Evolutionary conservation across 2,329 filamentous ascomycete species (phyloP), one percentile per base, ranked within the genome.

Genomic region (Phoma sp.): DNA sequence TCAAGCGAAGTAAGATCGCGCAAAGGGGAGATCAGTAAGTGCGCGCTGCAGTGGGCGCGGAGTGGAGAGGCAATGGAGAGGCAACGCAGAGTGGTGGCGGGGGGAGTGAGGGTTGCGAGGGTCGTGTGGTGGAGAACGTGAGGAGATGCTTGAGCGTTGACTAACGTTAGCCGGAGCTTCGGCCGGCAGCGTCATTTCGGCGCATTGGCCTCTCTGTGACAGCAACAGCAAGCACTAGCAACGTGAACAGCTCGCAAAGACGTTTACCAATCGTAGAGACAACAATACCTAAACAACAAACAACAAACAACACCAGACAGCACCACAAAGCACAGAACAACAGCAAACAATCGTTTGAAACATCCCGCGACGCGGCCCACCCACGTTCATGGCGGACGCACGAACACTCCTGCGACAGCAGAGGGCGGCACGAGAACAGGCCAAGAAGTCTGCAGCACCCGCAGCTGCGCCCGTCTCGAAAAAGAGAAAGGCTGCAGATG

Each of bases 331-430:
- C 4, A 4, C 22, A 4, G 22, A 6, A 24, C 22, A 24, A 24
- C 6, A 24, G 22, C 22, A 24, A 24, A 24, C 22, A 24, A 27
- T 15, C 32, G 24, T 25, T 40, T n/a, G 38, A 17, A 17, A 2
- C 17, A 19, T 10, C 6, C 22, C n/a, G 32, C 36, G 21, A 17
- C 45, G 27, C 3, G 21, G 5, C 32, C 6, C 17, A 37, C 6
- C 24, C 29, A 19, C 29, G 32, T 44, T 13, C 52, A 76, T 76
- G 74, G 74, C 74, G 9, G 74, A 76, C 63, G 74, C 73, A 29
- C 73, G 74, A 40, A 65, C 74, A 12, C 41, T 76, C 53, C 69
- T 76, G 37, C 73, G 74, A 51, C 71, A 75, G 61, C 71, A 76
- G 58, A 71, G 74, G 17, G 74, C 74, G 49, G 69, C 72, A 39